Evolutionary conservation across 2,329 filamentous ascomycete genomes (phyloP).

Genomic region (Cladosporium colombiae): DNA sequence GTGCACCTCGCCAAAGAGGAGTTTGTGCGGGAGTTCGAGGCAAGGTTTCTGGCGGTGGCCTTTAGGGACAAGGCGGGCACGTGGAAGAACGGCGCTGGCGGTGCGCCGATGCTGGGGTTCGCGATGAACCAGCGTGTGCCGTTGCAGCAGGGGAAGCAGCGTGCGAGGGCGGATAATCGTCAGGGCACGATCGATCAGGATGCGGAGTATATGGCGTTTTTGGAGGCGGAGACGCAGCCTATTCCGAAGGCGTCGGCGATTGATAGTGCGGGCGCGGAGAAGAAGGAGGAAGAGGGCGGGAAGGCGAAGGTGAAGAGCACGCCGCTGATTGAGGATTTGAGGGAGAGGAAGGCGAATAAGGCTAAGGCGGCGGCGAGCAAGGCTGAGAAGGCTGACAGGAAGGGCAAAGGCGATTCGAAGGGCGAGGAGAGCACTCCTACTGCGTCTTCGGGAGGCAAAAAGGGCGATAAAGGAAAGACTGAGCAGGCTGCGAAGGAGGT

Average conservation of each 20-base stretch:
- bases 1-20: conserved; percentile 75
- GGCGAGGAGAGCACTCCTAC: conserved; percentile 40
- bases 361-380: conserved; percentile 59
- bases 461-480: conserved; percentile 33
- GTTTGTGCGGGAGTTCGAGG: conserved; percentile 66
- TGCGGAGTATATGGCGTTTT: conserved; percentile 89
- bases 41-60: conserved; percentile 65
- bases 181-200: conserved; percentile 97
- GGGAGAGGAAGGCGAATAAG: conserved; percentile 85
- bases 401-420: conserved; percentile 33
- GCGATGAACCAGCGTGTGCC: conserved; percentile 83
- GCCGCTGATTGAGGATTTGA: conserved; percentile 84
- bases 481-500: conserved; percentile 48
- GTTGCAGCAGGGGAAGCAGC: conserved; percentile 62
- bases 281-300: conserved; percentile 51
- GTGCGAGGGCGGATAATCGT: conserved; percentile 67
- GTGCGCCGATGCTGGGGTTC: conserved; percentile 75
- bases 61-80: conserved; percentile 85
- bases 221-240: conserved; percentile 80
- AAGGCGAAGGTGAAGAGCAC: conserved; percentile 73
- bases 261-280: conserved; percentile 44
- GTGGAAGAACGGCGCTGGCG: conserved; percentile 67
- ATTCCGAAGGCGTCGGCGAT: conserved; percentile 55
- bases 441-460: conserved; percentile 28
- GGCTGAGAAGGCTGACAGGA: conserved; percentile 48